A percentile compares a stretch with the other conserved stretches of the same genome.
Conservation (phyloP, 169 alveolate species). For the Ichthyophthirius multifiliis region DNA sequence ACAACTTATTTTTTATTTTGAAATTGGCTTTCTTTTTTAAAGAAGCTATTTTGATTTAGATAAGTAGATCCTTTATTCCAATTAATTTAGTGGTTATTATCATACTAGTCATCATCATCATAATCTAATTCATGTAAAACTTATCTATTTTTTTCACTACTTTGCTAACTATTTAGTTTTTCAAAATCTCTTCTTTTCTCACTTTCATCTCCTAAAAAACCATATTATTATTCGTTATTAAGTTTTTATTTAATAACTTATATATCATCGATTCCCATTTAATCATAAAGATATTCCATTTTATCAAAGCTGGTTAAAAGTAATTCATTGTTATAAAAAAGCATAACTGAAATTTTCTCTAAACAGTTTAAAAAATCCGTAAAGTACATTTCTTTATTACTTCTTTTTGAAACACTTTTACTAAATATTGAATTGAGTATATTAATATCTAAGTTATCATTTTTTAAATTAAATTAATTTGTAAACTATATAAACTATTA, state of each 20-base stretch:
- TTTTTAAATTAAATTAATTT: not conserved
- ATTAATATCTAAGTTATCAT: not conserved
- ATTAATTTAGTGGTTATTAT: too few species aligned
- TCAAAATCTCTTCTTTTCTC: too few species aligned
- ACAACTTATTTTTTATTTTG: too few species aligned
- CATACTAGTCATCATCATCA: too few species aligned
- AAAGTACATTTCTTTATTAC: not conserved
- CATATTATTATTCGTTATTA: too few species aligned
- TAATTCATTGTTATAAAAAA: not conserved
- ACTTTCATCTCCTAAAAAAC: too few species aligned
- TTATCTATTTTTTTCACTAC: too few species aligned
- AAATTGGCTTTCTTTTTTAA: too few species aligned
- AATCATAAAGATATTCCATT: not conserved
- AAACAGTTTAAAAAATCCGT: not conserved
- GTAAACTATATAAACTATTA: not conserved
- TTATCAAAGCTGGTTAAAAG: not conserved
- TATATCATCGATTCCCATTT: not conserved
- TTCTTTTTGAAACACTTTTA: not conserved
- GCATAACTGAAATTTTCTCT: not conserved
- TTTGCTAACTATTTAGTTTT: too few species aligned
- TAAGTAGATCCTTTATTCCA: too few species aligned
- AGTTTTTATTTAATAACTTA: not conserved
- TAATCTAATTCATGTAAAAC: too few species aligned
- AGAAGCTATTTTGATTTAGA: too few species aligned
- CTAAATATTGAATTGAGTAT: not conserved